Conservation (phyloP, 1,139 yeast species). For the Yamadazyma songkhlaensis region DNA sequence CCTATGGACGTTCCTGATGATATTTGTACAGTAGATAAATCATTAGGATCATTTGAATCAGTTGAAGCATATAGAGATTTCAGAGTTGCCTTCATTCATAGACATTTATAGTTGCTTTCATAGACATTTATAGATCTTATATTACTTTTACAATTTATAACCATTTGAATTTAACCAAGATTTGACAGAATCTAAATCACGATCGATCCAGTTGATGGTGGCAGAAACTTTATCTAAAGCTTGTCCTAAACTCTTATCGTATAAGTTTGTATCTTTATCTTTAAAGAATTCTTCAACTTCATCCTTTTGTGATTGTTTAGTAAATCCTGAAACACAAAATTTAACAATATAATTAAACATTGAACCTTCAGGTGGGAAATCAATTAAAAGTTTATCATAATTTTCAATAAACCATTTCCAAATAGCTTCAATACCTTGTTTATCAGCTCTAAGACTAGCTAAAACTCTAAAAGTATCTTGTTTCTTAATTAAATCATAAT, state of each 20-base stretch:
- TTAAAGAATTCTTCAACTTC: constrained; percentile 60
- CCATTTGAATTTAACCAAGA: constrained; percentile 53
- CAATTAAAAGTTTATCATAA: constrained; percentile 64
- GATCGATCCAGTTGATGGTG: constrained; percentile 61
- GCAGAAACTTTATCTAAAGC: constrained; percentile 64
- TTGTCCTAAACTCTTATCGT: constrained; percentile 70
- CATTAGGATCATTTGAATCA: constrained; percentile 24
- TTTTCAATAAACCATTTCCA: constrained; percentile 80
- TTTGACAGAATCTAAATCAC: constrained; percentile 55
- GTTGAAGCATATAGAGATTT: constrained; percentile 31
- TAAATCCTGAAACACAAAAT: constrained; percentile 61
- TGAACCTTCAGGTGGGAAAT: constrained; percentile 78
- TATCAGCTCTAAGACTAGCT: constrained; percentile 63
- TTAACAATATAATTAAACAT: constrained; percentile 74
- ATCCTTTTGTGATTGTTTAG: constrained; percentile 55
- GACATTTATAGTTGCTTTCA: constrained; percentile 10
- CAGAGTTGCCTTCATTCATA: constrained; percentile 29
- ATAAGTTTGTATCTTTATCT: constrained; percentile 65
- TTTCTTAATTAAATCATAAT: constrained; percentile 65
- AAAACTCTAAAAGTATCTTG: constrained; percentile 85
- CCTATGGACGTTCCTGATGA: constrained; percentile 23
- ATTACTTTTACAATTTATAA: constrained; percentile 19
- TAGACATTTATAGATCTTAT: not conserved
- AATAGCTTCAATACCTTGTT: constrained; percentile 59
- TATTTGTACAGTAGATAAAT: constrained; percentile 11